Percentiles rank a stretch among this genome's conserved stretches.
Conservation (phyloP, 495 filamentous ascomycete genomes). For the Hypoxylon trugodes region DNA sequence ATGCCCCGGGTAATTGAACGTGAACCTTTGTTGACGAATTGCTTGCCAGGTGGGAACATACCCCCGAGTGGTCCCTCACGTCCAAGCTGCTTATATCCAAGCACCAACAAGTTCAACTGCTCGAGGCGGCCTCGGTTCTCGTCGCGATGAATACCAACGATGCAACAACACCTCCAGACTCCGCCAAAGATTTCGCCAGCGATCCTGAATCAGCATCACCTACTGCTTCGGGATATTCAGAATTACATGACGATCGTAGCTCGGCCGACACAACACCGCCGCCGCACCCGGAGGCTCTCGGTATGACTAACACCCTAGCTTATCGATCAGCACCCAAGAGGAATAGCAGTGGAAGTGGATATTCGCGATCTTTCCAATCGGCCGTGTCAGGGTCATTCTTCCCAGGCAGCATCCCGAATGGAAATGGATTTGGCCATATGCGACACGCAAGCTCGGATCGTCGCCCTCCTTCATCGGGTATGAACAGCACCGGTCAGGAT, state of each 20-base stretch:
- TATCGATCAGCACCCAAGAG: constrained; percentile 64
- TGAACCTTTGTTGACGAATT: constrained; percentile 49
- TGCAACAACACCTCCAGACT: constrained; percentile 63
- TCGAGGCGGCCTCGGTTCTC: constrained; percentile 94
- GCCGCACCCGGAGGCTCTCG: constrained; percentile 62
- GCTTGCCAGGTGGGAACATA: constrained; percentile 94
- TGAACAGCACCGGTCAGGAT: constrained; percentile 70
- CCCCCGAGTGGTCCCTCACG: constrained; percentile 96
- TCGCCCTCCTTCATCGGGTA: constrained; percentile 68
- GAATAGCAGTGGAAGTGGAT: constrained; percentile 71
- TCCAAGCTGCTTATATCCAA: constrained; percentile 99
- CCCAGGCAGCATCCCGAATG: constrained; percentile 58
- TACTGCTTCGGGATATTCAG: constrained; percentile 78
- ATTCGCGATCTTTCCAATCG: constrained; percentile 88
- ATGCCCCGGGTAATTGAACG: constrained; percentile 39
- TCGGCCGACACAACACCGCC: constrained; percentile 77
- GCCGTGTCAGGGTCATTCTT: constrained; percentile 64
- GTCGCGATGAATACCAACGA: constrained; percentile 84
- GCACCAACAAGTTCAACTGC: constrained; percentile 97
- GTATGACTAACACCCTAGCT: constrained; percentile 50
- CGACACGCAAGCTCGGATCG: constrained; percentile 64
- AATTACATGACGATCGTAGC: constrained; percentile 72
- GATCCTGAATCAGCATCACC: constrained; percentile 85
- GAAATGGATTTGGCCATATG: constrained; percentile 61
- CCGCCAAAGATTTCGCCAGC: constrained; percentile 70